These are phyloP conservation scores for Kondoa malvinella DNA, from an alignment of 768 basidiomycete genomes.

Conservation along the genomic window DNA sequence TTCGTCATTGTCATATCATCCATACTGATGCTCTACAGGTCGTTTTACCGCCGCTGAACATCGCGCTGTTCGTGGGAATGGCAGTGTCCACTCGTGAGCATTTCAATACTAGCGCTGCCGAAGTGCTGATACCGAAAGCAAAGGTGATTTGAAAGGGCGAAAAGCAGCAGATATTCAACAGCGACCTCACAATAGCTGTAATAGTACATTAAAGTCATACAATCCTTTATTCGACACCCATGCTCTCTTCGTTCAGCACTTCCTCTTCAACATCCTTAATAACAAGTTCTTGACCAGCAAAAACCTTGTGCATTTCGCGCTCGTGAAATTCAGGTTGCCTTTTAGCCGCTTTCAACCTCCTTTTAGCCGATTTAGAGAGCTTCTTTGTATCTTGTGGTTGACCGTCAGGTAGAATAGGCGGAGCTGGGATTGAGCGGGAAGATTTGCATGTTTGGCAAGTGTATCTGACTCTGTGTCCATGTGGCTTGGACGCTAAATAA, in stretches of 20 bases:
- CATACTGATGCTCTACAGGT: too few species aligned
- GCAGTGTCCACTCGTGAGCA: too few species aligned
- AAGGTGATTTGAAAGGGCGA: too few species aligned
- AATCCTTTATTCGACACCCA: not conserved
- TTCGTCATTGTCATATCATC: too few species aligned
- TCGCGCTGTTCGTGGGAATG: too few species aligned
- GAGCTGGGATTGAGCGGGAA: not conserved
- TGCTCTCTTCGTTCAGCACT: not conserved
- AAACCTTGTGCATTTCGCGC: not conserved
- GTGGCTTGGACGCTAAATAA: not conserved
- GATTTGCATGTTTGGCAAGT: slow-evolving; percentile 1
- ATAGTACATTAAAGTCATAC: too few species aligned
- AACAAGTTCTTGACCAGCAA: not conserved
- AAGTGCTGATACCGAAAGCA: too few species aligned
- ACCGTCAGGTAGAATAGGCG: not conserved
- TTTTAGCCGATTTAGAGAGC: not conserved
- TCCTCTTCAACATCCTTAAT: not conserved
- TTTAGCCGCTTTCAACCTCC: not conserved
- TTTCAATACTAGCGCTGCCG: too few species aligned
- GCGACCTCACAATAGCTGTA: too few species aligned
- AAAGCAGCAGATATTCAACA: too few species aligned
- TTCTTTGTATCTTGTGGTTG: not conserved
- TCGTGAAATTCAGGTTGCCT: not conserved
- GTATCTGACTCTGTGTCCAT: not conserved
- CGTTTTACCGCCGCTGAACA: too few species aligned